Conservation (phyloP, 441 rosid species). For the Codiaeum variegatum region DNA sequence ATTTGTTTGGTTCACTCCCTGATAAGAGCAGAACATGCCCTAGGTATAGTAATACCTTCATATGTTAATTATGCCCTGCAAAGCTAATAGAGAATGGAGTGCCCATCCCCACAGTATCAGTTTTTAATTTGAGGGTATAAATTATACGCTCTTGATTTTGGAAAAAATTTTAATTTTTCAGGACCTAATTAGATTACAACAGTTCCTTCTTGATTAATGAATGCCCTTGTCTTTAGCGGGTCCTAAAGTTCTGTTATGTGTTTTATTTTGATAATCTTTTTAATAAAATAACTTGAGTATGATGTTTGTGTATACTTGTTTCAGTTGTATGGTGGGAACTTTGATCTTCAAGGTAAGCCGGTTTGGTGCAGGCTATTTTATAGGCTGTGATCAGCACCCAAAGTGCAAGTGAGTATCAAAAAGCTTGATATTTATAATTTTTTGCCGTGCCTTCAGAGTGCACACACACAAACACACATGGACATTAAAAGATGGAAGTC, state of each 20-base stretch:
- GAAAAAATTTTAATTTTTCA: not conserved
- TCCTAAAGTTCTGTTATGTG: not conserved
- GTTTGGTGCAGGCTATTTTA: conserved; percentile 84
- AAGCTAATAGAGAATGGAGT: not conserved
- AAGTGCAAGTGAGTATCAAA: conserved; percentile 80
- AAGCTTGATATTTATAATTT: conserved; percentile 14
- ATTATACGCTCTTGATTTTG: not conserved
- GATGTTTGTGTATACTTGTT: conserved; percentile 25
- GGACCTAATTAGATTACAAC: not conserved
- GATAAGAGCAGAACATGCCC: conserved; percentile 77
- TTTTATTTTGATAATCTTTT: conserved; percentile 7
- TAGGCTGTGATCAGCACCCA: conserved; percentile 92
- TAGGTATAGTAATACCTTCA: conserved; percentile 38
- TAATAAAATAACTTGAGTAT: not conserved
- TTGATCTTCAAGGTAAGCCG: conserved; percentile 85
- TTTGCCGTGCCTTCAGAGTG: conserved; percentile 7
- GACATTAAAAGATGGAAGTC: not conserved
- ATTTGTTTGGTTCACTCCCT: conserved; percentile 82
- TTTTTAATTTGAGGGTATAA: not conserved
- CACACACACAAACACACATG: not conserved
- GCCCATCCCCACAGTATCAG: no score
- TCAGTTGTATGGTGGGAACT: conserved; percentile 88
- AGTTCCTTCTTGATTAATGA: not conserved
- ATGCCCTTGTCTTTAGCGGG: not conserved
- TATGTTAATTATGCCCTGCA: not conserved